These are phyloP conservation scores for Myochromella boudieri DNA, from an alignment of 768 basidiomycete genomes.

Conservation along the genomic window DNA sequence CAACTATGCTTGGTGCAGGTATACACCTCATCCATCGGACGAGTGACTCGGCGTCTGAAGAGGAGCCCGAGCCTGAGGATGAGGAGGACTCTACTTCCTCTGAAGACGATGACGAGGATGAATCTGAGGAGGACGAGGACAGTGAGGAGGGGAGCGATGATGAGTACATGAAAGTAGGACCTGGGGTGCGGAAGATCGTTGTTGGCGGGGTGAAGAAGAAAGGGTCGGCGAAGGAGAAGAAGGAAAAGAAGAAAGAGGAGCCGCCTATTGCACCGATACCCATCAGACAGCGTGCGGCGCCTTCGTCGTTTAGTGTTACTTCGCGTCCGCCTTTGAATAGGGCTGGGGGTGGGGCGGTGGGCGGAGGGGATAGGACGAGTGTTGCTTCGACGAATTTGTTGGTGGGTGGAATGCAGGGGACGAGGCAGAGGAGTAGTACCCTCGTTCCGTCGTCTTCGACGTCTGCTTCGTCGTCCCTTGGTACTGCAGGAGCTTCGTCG, in stretches of 20 bases:
- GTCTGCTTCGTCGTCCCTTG: slow-evolving; percentile 12
- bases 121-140: slow-evolving; percentile 20
- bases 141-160: slow-evolving; percentile 24
- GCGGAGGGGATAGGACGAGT: slow-evolving; percentile 2
- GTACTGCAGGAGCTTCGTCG: not conserved
- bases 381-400: slow-evolving; percentile 3
- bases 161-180: slow-evolving; percentile 16
- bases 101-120: not conserved
- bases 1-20: slow-evolving; percentile 40
- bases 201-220: slow-evolving; percentile 4
- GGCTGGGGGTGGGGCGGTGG: not conserved
- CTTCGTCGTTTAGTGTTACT: slow-evolving; percentile 61
- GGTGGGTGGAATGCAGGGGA: not conserved
- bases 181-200: slow-evolving; percentile 2
- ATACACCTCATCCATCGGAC: slow-evolving; percentile 39
- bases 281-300: slow-evolving; percentile 55
- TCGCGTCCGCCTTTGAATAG: slow-evolving; percentile 49
- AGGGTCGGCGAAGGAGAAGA: slow-evolving; percentile 13
- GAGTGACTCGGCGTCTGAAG: slow-evolving; percentile 29
- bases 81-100: not conserved
- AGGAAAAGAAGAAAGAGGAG: slow-evolving; percentile 20
- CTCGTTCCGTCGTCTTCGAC: slow-evolving; percentile 31
- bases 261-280: slow-evolving; percentile 51
- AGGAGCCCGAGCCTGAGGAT: slow-evolving; percentile 8
- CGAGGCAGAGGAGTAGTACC: slow-evolving; percentile 38